Conservation (phyloP, 2,329 filamentous ascomycete genomes). For the Ophiostoma himal-ulmi region DNA sequence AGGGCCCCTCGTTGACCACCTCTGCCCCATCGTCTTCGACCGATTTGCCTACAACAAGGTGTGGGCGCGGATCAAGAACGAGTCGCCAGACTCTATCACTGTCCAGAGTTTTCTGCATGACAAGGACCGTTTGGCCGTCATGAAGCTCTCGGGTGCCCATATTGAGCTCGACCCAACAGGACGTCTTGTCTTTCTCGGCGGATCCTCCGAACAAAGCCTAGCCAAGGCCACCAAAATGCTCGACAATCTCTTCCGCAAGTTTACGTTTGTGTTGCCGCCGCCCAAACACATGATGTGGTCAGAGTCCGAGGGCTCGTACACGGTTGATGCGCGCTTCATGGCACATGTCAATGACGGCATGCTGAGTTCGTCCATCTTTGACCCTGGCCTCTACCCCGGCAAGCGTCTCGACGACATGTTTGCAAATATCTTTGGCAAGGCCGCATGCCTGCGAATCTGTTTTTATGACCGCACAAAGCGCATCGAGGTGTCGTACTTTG, state of each 20-base stretch:
- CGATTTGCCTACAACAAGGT: constrained; percentile 20
- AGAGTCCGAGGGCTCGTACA: constrained; percentile 26
- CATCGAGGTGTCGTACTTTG: constrained; percentile 26
- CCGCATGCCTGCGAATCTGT: constrained; percentile 31
- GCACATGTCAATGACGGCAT: constrained; percentile 31
- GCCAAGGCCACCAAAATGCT: constrained; percentile 23
- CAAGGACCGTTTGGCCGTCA: constrained; percentile 21
- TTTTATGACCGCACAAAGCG: constrained; percentile 21
- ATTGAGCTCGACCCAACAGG: constrained; percentile 20
- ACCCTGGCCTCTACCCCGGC: constrained; percentile 25
- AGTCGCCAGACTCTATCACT: constrained; percentile 23
- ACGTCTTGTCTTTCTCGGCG: constrained; percentile 27
- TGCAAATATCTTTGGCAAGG: constrained; percentile 25
- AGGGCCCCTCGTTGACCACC: constrained; percentile 17
- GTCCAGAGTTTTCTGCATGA: constrained; percentile 24
- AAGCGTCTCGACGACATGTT: constrained; percentile 22
- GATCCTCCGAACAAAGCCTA: background rate
- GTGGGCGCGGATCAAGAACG: constrained; percentile 29
- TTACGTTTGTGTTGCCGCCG: constrained; percentile 4
- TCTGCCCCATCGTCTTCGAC: constrained; percentile 24
- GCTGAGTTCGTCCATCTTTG: constrained; percentile 30
- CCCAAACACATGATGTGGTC: constrained; percentile 29
- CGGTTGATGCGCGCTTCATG: constrained; percentile 30
- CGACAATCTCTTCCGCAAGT: constrained; percentile 26
- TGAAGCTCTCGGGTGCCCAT: constrained; percentile 16